A percentile compares a stretch with the other conserved stretches of the same genome.
Conservation (phyloP, 1,139 yeast species). For the Hansenula lynferdii region DNA sequence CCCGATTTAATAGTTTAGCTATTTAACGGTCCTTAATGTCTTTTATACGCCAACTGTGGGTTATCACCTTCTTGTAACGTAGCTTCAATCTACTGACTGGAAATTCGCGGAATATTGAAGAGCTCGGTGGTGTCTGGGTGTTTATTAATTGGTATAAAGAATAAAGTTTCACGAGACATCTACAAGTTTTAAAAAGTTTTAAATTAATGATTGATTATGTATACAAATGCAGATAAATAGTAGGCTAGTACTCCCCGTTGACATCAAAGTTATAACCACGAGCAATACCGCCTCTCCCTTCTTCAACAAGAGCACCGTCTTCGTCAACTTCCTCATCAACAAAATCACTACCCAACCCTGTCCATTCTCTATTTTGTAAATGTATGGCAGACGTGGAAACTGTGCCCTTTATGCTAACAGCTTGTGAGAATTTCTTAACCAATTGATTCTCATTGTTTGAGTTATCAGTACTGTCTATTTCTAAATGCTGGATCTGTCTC, state of each 20-base stretch:
- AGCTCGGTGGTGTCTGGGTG: too few relatives aligned
- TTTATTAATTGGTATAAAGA: too few relatives aligned
- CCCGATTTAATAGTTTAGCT: too few relatives aligned
- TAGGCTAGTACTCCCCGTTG: neutral
- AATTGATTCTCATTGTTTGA: constrained; percentile 33
- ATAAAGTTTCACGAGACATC: too few relatives aligned
- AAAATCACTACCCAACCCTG: constrained; percentile 88
- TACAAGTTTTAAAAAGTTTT: too few relatives aligned
- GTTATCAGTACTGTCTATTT: constrained; percentile 37
- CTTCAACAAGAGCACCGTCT: constrained; percentile 70
- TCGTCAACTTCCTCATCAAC: constrained; percentile 39
- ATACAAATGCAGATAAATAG: too few relatives aligned
- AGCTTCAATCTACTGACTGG: too few relatives aligned
- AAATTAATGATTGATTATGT: too few relatives aligned
- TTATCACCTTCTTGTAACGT: too few relatives aligned
- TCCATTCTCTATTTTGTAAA: constrained; percentile 76
- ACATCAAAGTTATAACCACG: constrained; percentile 55
- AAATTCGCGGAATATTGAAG: too few relatives aligned
- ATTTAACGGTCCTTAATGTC: too few relatives aligned
- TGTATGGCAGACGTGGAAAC: constrained; percentile 85
- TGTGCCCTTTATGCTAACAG: constrained; percentile 66
- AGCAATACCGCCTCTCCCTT: constrained; percentile 85
- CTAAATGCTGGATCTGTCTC: constrained; percentile 59
- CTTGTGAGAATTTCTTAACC: constrained; percentile 53
- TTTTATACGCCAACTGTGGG: too few relatives aligned